Evolutionary conservation across 2,329 filamentous ascomycete species (phyloP).

Genomic region (Xylaria sp.): DNA sequence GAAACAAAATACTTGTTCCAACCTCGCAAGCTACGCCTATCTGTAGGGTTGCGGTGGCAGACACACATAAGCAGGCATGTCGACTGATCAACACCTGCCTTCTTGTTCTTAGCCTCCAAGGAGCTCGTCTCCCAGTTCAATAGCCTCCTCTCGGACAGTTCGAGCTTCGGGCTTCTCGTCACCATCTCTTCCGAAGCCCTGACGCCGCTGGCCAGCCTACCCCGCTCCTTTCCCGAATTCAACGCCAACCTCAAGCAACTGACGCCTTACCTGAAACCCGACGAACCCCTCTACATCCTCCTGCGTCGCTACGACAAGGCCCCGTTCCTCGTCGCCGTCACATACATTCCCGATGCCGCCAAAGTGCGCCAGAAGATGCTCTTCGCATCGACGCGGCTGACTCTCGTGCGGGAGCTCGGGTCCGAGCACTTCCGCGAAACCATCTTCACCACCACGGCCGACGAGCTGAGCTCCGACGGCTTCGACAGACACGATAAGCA

Average conservation of each 20-base stretch:
- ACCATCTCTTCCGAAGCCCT: slow-evolving; percentile 77
- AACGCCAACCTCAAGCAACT: slow-evolving; percentile 71
- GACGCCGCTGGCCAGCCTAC: slow-evolving; percentile 67
- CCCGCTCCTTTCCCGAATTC: slow-evolving; percentile 68
- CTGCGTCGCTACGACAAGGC: slow-evolving; percentile 72
- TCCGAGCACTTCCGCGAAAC: slow-evolving; percentile 82
- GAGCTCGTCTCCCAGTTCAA: slow-evolving; percentile 82
- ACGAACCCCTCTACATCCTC: slow-evolving; percentile 78
- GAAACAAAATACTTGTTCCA: slow-evolving; percentile 14
- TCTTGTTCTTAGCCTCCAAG: slow-evolving; percentile 69
- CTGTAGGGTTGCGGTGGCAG: too few species aligned
- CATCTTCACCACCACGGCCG: slow-evolving; percentile 75
- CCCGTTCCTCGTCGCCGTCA: slow-evolving; percentile 74
- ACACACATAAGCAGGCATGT: neutral
- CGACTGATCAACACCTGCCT: slow-evolving; percentile 11
- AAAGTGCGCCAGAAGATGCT: slow-evolving; percentile 89
- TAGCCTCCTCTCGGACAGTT: slow-evolving; percentile 69
- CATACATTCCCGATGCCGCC: slow-evolving; percentile 82
- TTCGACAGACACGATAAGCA: slow-evolving; percentile 81
- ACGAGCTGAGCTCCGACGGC: slow-evolving; percentile 75
- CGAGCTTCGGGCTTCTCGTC: slow-evolving; percentile 76
- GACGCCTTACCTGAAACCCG: slow-evolving; percentile 70
- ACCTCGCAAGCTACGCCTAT: neutral
- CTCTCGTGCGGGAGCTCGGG: slow-evolving; percentile 79
- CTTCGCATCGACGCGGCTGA: slow-evolving; percentile 81